Conservation (phyloP, 192 early-diverging fungal species). For the Mortierella alpina region DNA sequence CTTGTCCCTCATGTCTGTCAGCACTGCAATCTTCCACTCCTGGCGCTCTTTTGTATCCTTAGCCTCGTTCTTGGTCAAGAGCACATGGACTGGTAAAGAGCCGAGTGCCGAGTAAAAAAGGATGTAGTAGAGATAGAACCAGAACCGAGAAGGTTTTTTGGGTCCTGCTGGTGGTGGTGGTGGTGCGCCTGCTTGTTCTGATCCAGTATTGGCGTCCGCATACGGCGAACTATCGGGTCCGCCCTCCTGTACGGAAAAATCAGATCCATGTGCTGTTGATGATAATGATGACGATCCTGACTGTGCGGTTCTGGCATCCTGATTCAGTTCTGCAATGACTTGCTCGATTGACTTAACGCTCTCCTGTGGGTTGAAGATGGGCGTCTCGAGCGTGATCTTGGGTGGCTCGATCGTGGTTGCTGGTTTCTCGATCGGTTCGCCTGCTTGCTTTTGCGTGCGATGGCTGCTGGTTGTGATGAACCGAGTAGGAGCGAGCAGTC, state of each 20-base stretch:
- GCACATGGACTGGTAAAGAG: constrained; percentile 38
- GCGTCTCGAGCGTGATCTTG: not conserved
- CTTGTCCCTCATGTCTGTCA: constrained; percentile 52
- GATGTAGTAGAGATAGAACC: constrained; percentile 35
- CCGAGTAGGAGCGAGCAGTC: not conserved
- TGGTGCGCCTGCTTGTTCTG: constrained; percentile 8
- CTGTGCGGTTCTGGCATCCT: not conserved
- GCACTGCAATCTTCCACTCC: constrained; percentile 47
- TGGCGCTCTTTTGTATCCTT: constrained; percentile 35
- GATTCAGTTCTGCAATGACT: constrained; percentile 29
- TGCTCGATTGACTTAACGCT: constrained; percentile 38
- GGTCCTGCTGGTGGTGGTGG: constrained; percentile 11
- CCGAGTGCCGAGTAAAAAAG: constrained; percentile 33
- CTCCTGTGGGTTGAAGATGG: not conserved
- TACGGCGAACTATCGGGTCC: not conserved
- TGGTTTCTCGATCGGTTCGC: constrained; percentile 13
- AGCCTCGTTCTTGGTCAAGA: constrained; percentile 35
- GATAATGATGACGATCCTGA: not conserved
- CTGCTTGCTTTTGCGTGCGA: not conserved
- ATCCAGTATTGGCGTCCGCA: constrained; percentile 4
- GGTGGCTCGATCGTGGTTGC: constrained; percentile 10
- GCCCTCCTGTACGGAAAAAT: too few species aligned
- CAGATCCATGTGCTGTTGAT: constrained; percentile 1
- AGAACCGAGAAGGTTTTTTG: constrained; percentile 26
- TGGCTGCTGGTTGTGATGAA: not conserved